Evolutionary conservation across 1,139 yeast species (phyloP), one percentile per base, ranked within the genome.

Genomic region (Candida freyschussii): DNA sequence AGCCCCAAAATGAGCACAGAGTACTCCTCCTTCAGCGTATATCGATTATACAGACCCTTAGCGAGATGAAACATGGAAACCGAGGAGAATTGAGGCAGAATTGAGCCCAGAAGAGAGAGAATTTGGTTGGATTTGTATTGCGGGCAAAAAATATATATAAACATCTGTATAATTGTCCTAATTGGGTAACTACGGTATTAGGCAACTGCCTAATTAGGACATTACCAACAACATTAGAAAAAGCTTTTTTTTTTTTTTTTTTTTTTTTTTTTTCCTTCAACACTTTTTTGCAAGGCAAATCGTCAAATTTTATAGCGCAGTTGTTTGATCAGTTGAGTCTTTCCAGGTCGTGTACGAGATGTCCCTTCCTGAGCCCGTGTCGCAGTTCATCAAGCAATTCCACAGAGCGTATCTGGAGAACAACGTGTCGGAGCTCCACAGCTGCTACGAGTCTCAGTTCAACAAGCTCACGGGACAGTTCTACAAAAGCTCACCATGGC

Each of bases 1-100:
- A 91, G 70, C 13, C 98, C 98, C 19, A 91, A 65, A 24, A 91
- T 83, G 26, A 91, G 67, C 5, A 91, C 74, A 2, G 85, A 74
- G 51, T 80, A 80, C 55, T 78, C 85, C 48, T 77, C 83, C 46
- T 67, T 68, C 36, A 69, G 64, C 30, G 76, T 78, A 61, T 71
- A 66, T 33, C 67, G 65, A 29, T 70, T 65, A 46, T 78, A 78
- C 3, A 80, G 50, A 4, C 84, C 76, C 47, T 69, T 72, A 3
- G 68, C 77, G 26, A 80, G 59, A 52, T 80, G 89, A 55, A 78
- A 80, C 87, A 80, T 79, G 21, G 21, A 19, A 19, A 19, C 11
- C 21, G 11, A 11, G 21, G 21, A n/a, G n/a, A n/a, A n/a, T n/a
- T n/a, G n/a, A n/a, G n/a, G n/a, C n/a, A n/a, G n/a, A n/a, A n/a